Evolutionary conservation across 495 filamentous ascomycete genomes (phyloP).

Genomic region (Aspergillus affinis): DNA sequence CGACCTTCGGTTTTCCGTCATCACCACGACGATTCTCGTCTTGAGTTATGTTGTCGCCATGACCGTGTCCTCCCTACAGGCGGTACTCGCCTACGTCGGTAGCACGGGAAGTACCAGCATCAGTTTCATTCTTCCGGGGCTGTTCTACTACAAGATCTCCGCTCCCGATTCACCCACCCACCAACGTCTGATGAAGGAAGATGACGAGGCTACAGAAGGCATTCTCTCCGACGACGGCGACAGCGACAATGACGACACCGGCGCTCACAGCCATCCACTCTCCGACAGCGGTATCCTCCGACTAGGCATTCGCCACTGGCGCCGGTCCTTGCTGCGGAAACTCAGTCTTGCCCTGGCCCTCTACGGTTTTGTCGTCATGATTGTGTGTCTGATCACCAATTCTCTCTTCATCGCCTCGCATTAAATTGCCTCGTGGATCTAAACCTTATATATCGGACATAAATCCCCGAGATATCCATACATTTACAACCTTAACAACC

Average conservation of each 20-base stretch:
- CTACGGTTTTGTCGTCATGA: conserved; percentile 88
- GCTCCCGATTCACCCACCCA: conserved; percentile 80
- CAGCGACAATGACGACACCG: conserved; percentile 41
- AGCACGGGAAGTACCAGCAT: conserved; percentile 92
- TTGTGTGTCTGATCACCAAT: conserved; percentile 82
- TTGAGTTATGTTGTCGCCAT: conserved; percentile 85
- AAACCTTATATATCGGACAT: neutral
- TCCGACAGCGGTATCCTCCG: conserved; percentile 48
- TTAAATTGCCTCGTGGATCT: conserved; percentile 21
- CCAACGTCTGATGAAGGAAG: conserved; percentile 81
- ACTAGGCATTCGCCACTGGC: conserved; percentile 55
- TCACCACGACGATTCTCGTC: conserved; percentile 82
- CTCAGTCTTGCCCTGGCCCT: conserved; percentile 72
- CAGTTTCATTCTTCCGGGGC: conserved; percentile 90
- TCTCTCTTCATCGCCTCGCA: conserved; percentile 65
- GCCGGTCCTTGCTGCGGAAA: conserved; percentile 62
- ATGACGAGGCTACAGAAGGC: conserved; percentile 63
- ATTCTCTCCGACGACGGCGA: conserved; percentile 45
- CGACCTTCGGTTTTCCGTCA: conserved; percentile 83
- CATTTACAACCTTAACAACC: neutral
- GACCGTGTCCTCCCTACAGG: conserved; percentile 83
- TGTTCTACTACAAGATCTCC: conserved; percentile 98
- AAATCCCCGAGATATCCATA: neutral
- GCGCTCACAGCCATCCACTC: conserved; percentile 36
- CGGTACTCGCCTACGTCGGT: conserved; percentile 92